Evolutionary conservation across 192 early-diverging fungal genomes (phyloP), one percentile per base, ranked within the genome.

Genomic region (Backusella macrospora): DNA sequence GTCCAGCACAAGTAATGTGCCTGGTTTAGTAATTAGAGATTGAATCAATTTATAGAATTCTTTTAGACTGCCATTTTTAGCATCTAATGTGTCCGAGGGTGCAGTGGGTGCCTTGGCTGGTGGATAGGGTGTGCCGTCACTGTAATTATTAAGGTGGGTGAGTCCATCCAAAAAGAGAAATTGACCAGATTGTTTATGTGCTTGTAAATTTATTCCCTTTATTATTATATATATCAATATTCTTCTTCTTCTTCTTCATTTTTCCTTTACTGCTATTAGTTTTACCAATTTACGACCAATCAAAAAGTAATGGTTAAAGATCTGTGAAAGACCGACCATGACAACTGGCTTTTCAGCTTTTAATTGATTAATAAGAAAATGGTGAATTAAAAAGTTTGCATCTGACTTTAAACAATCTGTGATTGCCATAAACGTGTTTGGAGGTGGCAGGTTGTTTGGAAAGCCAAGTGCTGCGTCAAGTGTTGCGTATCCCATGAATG

Each of bases 311-410:
- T 90, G 89, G 15, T 84, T 85, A 26, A 87, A 81, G 69, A 84
- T 87, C 44, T 88, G 86, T 12, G 85, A 78, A 7, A 90, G 73
- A 0, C 89, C 87, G 14, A 88, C 81, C 18, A 90, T 72, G 9
- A 90, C 72, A 7, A 89, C 87, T 62, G 80, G 76, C 46, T 78
- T 78, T 77, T 83, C 78, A 2, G 83, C 83, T 71, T 89, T 86
- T 15, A 90, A 59, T 34, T 88, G 86, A 76, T 88, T 89, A 34
- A 76, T 78, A 49, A 90, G 78, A 73, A 90, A 88, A 71, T 90
- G 87, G 47, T 90, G 89, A 13, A 90, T 21, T 29, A 90, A 70
- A 76, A 88, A 90, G 75, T 86, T 86, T 65, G 81, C 89, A 43
- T 86, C 81, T 47, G 89, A 81, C 2, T 70, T 79, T 13, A 87